Conservation (phyloP, 768 basidiomycete genomes). For the Terana coerulea region DNA sequence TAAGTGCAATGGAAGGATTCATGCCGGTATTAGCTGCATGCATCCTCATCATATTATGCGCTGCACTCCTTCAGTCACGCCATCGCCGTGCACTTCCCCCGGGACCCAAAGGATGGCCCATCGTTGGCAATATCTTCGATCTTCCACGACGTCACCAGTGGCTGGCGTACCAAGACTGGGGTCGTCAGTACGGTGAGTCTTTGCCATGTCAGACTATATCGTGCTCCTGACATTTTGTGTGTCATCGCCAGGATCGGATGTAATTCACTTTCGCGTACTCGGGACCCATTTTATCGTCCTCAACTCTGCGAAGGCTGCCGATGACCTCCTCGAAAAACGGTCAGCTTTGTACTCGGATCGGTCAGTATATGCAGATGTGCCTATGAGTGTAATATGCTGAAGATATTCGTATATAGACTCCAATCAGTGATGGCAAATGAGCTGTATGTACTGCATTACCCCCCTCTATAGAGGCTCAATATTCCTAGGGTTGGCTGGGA, state of each 20-base stretch:
- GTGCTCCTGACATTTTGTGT: not conserved
- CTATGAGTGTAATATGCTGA: not conserved
- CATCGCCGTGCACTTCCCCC: slow-evolving; percentile 17
- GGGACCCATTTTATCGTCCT: not conserved
- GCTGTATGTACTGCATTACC: not conserved
- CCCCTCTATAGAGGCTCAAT: not conserved
- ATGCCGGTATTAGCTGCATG: too few species aligned
- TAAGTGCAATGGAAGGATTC: too few species aligned
- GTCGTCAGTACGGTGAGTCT: slow-evolving; percentile 18
- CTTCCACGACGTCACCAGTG: slow-evolving; percentile 16
- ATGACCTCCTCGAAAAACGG: slow-evolving; percentile 7
- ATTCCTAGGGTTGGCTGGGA: slow-evolving; percentile 9
- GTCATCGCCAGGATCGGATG: not conserved
- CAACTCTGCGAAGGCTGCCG: not conserved
- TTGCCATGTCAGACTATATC: not conserved
- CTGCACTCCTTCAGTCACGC: too few species aligned
- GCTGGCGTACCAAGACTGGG: slow-evolving; percentile 17
- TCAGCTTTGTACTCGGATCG: slow-evolving; percentile 3
- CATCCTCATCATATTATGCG: too few species aligned
- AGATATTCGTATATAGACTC: not conserved
- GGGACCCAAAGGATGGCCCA: slow-evolving; percentile 19
- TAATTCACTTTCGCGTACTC: not conserved
- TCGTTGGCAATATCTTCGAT: slow-evolving; percentile 21
- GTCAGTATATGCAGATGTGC: not conserved
- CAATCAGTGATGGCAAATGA: not conserved